phyloP scores from a whole-genome alignment of 345 rosid genomes.

The Rhodamnia argentea region DNA sequence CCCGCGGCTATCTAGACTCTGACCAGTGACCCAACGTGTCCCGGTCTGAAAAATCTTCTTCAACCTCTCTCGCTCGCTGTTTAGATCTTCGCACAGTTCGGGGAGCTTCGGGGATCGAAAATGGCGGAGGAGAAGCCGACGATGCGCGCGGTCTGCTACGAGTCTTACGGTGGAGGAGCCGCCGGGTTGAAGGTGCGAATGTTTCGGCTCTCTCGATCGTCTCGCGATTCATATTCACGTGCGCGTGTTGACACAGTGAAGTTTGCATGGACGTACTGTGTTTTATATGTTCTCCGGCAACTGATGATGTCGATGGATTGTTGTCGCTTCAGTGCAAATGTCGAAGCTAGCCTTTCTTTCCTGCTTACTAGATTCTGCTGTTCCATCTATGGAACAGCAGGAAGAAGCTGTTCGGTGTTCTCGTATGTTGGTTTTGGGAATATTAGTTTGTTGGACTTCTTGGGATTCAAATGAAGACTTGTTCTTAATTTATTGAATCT shows the following conservation, averaged over 20 bases:
- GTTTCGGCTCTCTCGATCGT: neutral
- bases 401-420: neutral
- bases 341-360: neutral
- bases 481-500: neutral
- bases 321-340: neutral
- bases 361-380: neutral
- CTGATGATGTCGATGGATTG: neutral
- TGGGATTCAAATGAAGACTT: neutral
- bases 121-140: constrained; percentile 18
- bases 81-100: neutral
- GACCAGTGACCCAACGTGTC: neutral
- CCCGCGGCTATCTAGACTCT: neutral
- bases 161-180: constrained; percentile 35
- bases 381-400: neutral
- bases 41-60: neutral
- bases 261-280: neutral
- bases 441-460: neutral
- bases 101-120: neutral
- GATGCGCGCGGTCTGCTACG: constrained; percentile 31
- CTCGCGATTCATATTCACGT: neutral
- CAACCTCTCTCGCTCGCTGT: neutral
- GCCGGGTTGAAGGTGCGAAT: constrained; percentile 32
- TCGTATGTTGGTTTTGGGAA: neutral
- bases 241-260: neutral
- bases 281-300: neutral